Evolutionary conservation across 2,329 filamentous ascomycete species (phyloP).

Genomic region (Sphaceloma murrayae): DNA sequence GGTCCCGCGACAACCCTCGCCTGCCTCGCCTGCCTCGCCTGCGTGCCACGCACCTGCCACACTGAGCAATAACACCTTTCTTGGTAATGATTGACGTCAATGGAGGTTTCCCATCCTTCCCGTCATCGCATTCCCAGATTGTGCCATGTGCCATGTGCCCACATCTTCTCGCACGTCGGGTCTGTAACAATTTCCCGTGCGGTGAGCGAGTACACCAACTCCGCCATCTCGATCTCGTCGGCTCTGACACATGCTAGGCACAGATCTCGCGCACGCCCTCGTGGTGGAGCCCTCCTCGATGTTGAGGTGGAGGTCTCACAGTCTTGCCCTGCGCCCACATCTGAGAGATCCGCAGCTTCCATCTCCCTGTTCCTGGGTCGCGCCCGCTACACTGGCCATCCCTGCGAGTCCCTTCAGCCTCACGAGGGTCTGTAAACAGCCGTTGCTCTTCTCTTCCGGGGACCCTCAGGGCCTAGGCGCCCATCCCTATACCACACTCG

Average conservation of each 20-base stretch:
- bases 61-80: slow-evolving; percentile 4
- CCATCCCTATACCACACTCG: too few relatives aligned
- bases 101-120: slow-evolving; percentile 2
- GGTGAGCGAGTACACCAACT: not conserved
- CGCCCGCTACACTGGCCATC: too few relatives aligned
- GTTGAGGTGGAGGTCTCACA: slow-evolving; percentile 2
- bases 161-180: too few relatives aligned
- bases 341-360: not conserved
- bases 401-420: too few relatives aligned
- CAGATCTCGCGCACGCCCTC: not conserved
- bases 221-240: not conserved
- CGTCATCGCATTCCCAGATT: too few relatives aligned
- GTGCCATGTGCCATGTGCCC: too few relatives aligned
- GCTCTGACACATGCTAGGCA: not conserved
- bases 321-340: slow-evolving; percentile 1
- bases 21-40: not conserved
- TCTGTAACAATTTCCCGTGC: too few relatives aligned
- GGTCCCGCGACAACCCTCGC: not conserved
- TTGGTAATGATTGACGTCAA: slow-evolving; percentile 1
- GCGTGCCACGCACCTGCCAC: slow-evolving; percentile 4
- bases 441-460: too few relatives aligned
- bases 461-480: too few relatives aligned
- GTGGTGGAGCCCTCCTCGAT: too few relatives aligned
- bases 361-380: not conserved
- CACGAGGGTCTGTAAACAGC: too few relatives aligned